Evolutionary conservation across 257 asterid genomes (phyloP), one percentile per base, ranked within the genome.

Genomic region (Solanum tarapatanum): DNA sequence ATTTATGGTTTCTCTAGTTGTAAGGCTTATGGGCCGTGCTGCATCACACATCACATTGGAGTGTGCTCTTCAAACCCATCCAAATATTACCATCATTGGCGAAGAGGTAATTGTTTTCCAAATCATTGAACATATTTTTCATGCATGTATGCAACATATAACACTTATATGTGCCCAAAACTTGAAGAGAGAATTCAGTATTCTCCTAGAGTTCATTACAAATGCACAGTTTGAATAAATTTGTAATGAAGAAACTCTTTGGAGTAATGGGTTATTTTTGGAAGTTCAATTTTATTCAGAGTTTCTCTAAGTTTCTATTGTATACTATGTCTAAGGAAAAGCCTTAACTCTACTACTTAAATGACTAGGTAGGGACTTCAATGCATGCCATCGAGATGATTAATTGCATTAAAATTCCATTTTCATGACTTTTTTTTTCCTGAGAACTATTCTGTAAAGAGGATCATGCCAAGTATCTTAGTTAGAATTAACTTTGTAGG

Each of bases 1-100:
- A 11, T 36, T 58, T 87, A 7, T 79, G 85, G 77, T 26, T 58
- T 76, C 84, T 90, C 36, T 48, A 97, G 99, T 97, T 92, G 99
- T 97, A 84, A 90, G 99, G 87, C 99, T 97, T 85, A 97, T 97
- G 99, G 99, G 99, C 6, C 98, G 99, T 90, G 96, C 99, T 90
- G 99, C 99, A 86, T 97, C 99, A 84, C 99, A 97, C 94, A 97
- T 97, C 80, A 97, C 99, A 80, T 89, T 97, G 84, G 99, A 97
- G 93, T 97, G 99, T 88, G 99, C 99, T 83, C 87, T 97, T 90
- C 98, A 97, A 91, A 97, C 99, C 83, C 99, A 94, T 92, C 98
- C 99, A 39, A 97, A 97, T 88, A 87, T 97, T 90, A 94, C 99
- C 91, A 95, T 97, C 83, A 92, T 97, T 86, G 99, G 98, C 36